These are phyloP conservation scores for Candida ulmi DNA, from an alignment of 805 yeast species.

Conservation along the genomic window DNA sequence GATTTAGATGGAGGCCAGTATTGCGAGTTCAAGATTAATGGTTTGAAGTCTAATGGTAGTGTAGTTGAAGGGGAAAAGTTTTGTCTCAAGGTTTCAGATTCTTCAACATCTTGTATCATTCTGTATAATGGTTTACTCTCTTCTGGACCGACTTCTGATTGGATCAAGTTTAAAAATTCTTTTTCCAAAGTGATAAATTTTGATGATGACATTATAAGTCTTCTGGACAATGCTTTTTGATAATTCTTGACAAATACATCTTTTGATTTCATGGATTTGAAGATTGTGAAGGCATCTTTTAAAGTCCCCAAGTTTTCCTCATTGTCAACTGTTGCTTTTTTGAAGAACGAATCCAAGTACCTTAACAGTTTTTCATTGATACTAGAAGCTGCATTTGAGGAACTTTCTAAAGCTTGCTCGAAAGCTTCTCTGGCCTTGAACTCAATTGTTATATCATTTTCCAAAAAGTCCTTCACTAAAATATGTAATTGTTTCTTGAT, in stretches of 20 bases:
- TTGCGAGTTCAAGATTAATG: conserved; percentile 13
- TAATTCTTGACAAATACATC: conserved; percentile 15
- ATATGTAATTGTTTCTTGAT: conserved; percentile 12
- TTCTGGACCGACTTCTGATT: conserved; percentile 14
- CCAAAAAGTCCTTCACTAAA: conserved; percentile 6
- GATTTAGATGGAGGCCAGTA: conserved; percentile 17
- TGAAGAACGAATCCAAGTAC: conserved; percentile 18
- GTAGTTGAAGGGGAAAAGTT: too few species aligned
- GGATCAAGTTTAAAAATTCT: conserved; percentile 5
- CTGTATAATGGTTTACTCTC: conserved; percentile 6
- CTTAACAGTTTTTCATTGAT: conserved; percentile 11
- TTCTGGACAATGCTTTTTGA: conserved; percentile 16
- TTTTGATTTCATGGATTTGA: conserved; percentile 19
- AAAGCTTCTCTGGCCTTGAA: conserved; percentile 17
- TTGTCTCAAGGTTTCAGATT: background rate
- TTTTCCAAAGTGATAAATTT: conserved; percentile 9
- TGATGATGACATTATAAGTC: conserved; percentile 12
- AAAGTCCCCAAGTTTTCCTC: conserved; percentile 3
- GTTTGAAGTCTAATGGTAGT: conserved; percentile 11
- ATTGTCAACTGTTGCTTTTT: background rate
- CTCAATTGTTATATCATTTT: conserved; percentile 10
- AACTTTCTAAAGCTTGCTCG: conserved; percentile 8
- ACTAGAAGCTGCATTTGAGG: background rate
- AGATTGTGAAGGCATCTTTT: conserved; percentile 11
- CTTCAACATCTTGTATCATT: conserved; percentile 18